Evolutionary conservation across 345 rosid species (phyloP).

Genomic region (Angophora floribunda): DNA sequence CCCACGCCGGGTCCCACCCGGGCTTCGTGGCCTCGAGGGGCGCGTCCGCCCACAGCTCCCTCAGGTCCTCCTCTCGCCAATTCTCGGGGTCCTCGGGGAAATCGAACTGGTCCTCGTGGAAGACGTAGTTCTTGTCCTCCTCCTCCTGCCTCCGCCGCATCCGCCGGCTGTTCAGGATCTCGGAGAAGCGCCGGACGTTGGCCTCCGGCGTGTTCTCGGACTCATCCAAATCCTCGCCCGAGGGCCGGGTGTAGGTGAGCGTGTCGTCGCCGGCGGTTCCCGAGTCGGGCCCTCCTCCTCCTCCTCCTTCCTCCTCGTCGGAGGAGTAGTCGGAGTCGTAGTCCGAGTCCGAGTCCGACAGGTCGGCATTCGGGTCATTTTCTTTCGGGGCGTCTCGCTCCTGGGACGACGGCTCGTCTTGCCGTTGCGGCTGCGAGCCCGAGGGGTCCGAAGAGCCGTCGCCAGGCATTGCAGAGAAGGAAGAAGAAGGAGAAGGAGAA

Average conservation of each 20-base stretch:
- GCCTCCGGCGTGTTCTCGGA: constrained; percentile 33
- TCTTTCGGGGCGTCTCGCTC: background rate
- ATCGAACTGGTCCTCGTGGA: constrained; percentile 37
- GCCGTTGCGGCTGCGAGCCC: background rate
- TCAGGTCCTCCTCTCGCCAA: constrained; percentile 77
- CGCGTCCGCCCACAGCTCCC: constrained; percentile 79
- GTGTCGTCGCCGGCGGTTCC: background rate
- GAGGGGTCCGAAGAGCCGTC: background rate
- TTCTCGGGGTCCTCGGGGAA: constrained; percentile 72
- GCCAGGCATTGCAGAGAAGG: background rate
- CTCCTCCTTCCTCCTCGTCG: constrained; percentile 19
- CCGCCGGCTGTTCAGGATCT: constrained; percentile 25
- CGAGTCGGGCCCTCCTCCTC: background rate
- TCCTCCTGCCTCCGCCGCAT: constrained; percentile 31
- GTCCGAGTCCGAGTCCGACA: background rate
- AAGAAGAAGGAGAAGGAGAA: background rate
- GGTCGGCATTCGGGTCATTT: background rate
- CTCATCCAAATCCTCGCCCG: constrained; percentile 18
- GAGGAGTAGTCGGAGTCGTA: constrained; percentile 33
- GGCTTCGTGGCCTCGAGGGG: constrained; percentile 49
- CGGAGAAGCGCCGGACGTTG: constrained; percentile 35
- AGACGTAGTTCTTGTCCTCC: constrained; percentile 21
- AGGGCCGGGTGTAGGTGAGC: constrained; percentile 24
- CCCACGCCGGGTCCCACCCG: constrained; percentile 95
- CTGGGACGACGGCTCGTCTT: background rate